A percentile compares a stretch with the other conserved stretches of the same genome.
Evolutionary conservation across 768 basidiomycete genomes (phyloP).

Genomic region (Mycena crocata): DNA sequence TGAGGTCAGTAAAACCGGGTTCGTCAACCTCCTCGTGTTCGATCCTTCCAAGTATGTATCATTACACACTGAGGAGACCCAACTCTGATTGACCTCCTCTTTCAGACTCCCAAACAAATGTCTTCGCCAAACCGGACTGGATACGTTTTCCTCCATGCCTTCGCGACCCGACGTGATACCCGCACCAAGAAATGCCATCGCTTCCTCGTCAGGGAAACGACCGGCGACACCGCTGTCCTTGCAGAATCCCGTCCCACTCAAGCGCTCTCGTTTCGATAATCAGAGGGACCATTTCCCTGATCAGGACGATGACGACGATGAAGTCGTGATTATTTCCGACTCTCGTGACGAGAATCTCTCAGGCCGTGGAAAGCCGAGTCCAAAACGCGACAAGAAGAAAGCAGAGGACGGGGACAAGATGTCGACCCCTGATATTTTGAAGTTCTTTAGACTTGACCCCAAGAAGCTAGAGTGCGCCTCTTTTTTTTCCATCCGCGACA

Average conservation of each 20-base stretch:
- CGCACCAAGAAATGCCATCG: not conserved
- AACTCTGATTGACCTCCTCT: constrained; percentile 20
- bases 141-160: constrained; percentile 34
- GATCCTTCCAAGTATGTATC: constrained; percentile 76
- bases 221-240: constrained; percentile 14
- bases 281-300: not conserved
- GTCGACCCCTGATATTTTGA: constrained; percentile 50
- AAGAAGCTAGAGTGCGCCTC: constrained; percentile 35
- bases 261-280: constrained; percentile 39
- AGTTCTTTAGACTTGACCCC: constrained; percentile 61
- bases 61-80: not conserved
- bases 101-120: constrained; percentile 39
- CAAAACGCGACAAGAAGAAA: constrained; percentile 21
- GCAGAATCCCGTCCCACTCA: constrained; percentile 35
- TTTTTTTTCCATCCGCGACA: too few species aligned
- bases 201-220: constrained; percentile 35
- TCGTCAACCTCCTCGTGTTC: constrained; percentile 75
- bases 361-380: not conserved
- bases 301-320: constrained; percentile 46
- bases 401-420: constrained; percentile 29
- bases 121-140: constrained; percentile 30
- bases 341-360: constrained; percentile 20
- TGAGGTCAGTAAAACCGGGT: constrained; percentile 70
- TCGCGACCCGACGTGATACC: constrained; percentile 4
- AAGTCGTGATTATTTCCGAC: constrained; percentile 38